Conservation (phyloP, 805 yeast species). For the Monosporozyma aquatica region DNA sequence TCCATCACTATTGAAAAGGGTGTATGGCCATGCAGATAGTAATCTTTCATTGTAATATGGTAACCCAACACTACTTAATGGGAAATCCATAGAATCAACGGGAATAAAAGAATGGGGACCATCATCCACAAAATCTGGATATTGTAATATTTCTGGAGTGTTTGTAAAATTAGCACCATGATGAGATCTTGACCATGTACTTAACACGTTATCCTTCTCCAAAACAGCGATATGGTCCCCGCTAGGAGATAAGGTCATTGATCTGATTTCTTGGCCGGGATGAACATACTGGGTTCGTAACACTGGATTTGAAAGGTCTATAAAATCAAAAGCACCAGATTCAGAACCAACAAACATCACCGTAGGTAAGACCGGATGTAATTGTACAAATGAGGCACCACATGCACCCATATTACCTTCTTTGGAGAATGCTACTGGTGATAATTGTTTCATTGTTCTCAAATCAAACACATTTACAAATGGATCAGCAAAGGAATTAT, state of each 20-base stretch:
- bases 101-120: conserved; percentile 21
- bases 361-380: conserved; percentile 82
- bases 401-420: conserved; percentile 38
- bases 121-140: conserved; percentile 40
- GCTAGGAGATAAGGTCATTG: conserved; percentile 34
- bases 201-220: conserved; percentile 50
- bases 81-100: conserved; percentile 40
- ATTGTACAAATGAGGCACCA: conserved; percentile 75
- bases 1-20: conserved; percentile 53
- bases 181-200: conserved; percentile 25
- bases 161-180: conserved; percentile 23
- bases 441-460: conserved; percentile 55
- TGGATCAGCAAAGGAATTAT: conserved; percentile 58
- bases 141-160: conserved; percentile 39
- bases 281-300: conserved; percentile 29
- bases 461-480: conserved; percentile 76
- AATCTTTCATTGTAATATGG: conserved; percentile 76
- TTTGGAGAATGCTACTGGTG: conserved; percentile 77
- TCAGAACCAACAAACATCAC: conserved; percentile 65
- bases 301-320: conserved; percentile 76
- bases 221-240: conserved; percentile 72
- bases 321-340: conserved; percentile 75
- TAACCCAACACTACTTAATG: conserved; percentile 70
- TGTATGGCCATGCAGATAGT: conserved; percentile 71
- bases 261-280: conserved; percentile 28